Evolutionary conservation across 2,329 filamentous ascomycete genomes (phyloP).

Genomic region (Epichloe amarillans): DNA sequence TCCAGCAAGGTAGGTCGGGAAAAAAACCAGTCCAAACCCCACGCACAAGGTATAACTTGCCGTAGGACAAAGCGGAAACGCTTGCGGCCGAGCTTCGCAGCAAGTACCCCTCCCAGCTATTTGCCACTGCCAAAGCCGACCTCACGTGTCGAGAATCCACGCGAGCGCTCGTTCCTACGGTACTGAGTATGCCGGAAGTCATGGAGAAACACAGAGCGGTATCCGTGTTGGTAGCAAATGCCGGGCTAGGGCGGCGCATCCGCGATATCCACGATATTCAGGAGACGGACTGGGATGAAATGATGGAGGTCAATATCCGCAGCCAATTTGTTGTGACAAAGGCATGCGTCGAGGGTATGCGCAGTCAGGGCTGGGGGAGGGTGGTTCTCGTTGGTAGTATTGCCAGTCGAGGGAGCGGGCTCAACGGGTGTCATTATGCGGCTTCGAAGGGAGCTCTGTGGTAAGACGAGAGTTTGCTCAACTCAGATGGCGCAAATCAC

Average conservation of each 20-base stretch:
- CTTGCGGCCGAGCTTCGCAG: background rate
- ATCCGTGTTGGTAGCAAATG: slow-evolving; percentile 5
- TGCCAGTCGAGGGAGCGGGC: slow-evolving; percentile 4
- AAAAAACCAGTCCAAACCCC: no score
- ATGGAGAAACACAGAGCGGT: slow-evolving; percentile 1
- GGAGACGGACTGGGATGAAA: slow-evolving; percentile 5
- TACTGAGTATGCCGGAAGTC: background rate
- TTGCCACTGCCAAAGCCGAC: slow-evolving; percentile 3
- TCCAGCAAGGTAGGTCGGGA: slow-evolving; percentile 1
- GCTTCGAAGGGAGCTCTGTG: slow-evolving; percentile 6
- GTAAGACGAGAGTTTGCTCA: background rate
- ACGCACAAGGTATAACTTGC: background rate
- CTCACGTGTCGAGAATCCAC: slow-evolving; percentile 4
- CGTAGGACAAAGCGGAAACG: slow-evolving; percentile 3
- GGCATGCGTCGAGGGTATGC: slow-evolving; percentile 6
- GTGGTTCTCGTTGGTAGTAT: slow-evolving; percentile 6
- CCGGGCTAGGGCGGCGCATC: slow-evolving; percentile 5
- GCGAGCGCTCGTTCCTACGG: background rate
- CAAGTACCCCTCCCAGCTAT: slow-evolving; percentile 3
- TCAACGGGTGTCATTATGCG: slow-evolving; percentile 7
- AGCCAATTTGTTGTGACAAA: slow-evolving; percentile 7
- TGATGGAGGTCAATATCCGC: slow-evolving; percentile 5
- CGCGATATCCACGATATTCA: slow-evolving; percentile 4
- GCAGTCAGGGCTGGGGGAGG: slow-evolving; percentile 4
- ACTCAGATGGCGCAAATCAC: background rate